phyloP scores from a whole-genome alignment of 768 basidiomycete genomes.

The Naganishia onofrii region DNA sequence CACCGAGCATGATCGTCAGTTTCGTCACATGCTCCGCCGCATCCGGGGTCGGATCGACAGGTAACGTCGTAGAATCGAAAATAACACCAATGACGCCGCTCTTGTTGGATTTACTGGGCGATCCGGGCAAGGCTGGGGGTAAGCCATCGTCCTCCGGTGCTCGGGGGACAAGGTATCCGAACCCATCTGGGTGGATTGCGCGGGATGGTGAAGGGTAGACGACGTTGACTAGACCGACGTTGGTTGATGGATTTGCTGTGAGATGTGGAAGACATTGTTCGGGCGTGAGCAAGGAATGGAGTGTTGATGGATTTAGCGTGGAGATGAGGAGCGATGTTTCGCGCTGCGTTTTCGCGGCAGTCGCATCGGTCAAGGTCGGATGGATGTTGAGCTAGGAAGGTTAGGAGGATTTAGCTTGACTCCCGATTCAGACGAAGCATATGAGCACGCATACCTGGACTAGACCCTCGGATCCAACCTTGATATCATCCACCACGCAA shows the following conservation, averaged over 20 bases:
- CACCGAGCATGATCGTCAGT: conserved; percentile 86
- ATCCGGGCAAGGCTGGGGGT: background rate
- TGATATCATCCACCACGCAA: conserved; percentile 3
- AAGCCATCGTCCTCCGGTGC: conserved; percentile 13
- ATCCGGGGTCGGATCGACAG: conserved; percentile 58
- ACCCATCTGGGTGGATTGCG: conserved; percentile 74
- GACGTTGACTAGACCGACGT: conserved; percentile 84
- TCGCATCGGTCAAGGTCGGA: background rate
- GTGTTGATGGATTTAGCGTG: conserved; percentile 64
- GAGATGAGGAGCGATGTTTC: conserved; percentile 65
- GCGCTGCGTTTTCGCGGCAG: conserved; percentile 3
- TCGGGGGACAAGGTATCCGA: conserved; percentile 90
- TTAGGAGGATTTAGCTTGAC: background rate
- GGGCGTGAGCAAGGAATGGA: conserved; percentile 56
- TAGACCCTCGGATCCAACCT: background rate
- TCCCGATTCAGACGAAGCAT: background rate
- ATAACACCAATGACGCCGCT: conserved; percentile 68
- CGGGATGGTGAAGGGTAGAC: conserved; percentile 63
- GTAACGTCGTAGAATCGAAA: conserved; percentile 79
- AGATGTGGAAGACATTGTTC: conserved; percentile 62
- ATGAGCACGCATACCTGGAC: background rate
- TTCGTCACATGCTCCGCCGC: conserved; percentile 60
- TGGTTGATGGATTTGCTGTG: conserved; percentile 66
- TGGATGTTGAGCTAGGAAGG: background rate
- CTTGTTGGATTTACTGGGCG: conserved; percentile 51